phyloP scores from a whole-genome alignment of 2,329 filamentous ascomycete genomes.

The Amylocarpus encephaloides region DNA sequence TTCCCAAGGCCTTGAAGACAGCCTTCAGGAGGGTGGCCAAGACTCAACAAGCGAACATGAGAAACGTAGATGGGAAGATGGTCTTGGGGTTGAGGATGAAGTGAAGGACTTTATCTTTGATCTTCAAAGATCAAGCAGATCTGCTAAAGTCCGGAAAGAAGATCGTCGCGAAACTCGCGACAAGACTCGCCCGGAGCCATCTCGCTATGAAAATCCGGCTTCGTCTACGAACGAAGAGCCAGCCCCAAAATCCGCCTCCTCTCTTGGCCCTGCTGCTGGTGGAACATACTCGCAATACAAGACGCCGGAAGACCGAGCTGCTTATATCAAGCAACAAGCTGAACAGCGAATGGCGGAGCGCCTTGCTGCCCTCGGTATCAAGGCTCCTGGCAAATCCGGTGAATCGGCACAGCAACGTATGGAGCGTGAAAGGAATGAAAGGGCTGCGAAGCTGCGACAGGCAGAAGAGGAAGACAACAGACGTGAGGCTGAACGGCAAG shows the following conservation, averaged over 20 bases:
- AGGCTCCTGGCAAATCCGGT: slow-evolving; percentile 68
- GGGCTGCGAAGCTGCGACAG: slow-evolving; percentile 78
- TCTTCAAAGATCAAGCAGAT: slow-evolving; percentile 77
- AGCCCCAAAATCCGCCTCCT: slow-evolving; percentile 41
- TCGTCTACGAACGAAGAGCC: slow-evolving; percentile 27
- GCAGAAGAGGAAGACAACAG: slow-evolving; percentile 92
- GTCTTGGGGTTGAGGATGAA: slow-evolving; percentile 90
- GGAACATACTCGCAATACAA: slow-evolving; percentile 77
- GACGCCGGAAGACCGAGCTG: slow-evolving; percentile 87
- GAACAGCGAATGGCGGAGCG: slow-evolving; percentile 96
- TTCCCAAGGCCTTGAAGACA: slow-evolving; percentile 75
- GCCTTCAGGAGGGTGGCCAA: slow-evolving; percentile 71
- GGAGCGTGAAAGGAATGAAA: slow-evolving; percentile 81
- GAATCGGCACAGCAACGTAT: slow-evolving; percentile 78
- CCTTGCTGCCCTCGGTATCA: slow-evolving; percentile 86
- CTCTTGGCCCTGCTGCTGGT: slow-evolving; percentile 40
- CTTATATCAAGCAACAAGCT: slow-evolving; percentile 94
- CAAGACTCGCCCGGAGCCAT: slow-evolving; percentile 33
- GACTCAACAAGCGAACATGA: slow-evolving; percentile 82
- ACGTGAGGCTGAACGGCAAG: slow-evolving; percentile 78
- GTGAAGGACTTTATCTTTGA: slow-evolving; percentile 98
- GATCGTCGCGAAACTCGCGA: slow-evolving; percentile 41
- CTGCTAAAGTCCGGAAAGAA: slow-evolving; percentile 59
- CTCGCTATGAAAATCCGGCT: slow-evolving; percentile 33
- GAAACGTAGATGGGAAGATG: slow-evolving; percentile 90